Base-by-base conservation (phyloP, 371 early-diverging fungal species). In the Vairimorpha ceranae region DNA sequence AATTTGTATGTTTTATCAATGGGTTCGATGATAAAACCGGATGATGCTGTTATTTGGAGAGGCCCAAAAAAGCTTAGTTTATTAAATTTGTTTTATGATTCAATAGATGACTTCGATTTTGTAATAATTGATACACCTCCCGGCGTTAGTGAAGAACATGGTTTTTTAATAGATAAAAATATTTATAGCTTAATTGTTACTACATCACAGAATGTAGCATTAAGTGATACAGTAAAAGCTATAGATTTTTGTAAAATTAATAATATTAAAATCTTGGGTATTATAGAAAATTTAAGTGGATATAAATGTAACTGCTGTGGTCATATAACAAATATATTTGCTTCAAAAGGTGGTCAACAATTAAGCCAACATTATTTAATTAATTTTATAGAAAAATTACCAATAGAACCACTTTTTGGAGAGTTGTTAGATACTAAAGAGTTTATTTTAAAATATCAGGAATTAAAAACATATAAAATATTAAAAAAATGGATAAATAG, bases 241-340 rank as follows among this genome's bases (percentile, higher is more conserved):
- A 89, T 96, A 76, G 90, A 90, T 80, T 95, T 96, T 77, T 96
- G 95, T 83, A 86, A 87, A 67, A 93, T 92, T 74, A 92, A 91
- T 61, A 86, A 88, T 43, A 87, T 97, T 27, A 88, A 88, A 0
- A 88, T 97, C 65, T 66, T 95, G 25, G 97, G 98, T 8, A 84
- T 97, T 0, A 91, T 97, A 19, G 97, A 99, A 83, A 99, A 99
- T 82, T 97, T 97, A 97, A 86, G 89, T 66, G 93, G 92, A 0
- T 93, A 94, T 81, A 89, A 91, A 8, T 99, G 99, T 77, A 93
- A 94, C 3, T 86, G 85, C 38, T 97, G 97, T 80, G 54, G 70
- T 17, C 25, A 58, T 21, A 66, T 15, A 19, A 69, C 33, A 3
- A 43, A 76, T 51, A 48, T 76, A 21, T 82, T 81, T 77, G 83